A percentile compares a stretch with the other conserved stretches of the same genome.
These are phyloP conservation scores for Boletellus deceptivus DNA, from an alignment of 1,284 basidiomycete genomes.

Conservation along the genomic window DNA sequence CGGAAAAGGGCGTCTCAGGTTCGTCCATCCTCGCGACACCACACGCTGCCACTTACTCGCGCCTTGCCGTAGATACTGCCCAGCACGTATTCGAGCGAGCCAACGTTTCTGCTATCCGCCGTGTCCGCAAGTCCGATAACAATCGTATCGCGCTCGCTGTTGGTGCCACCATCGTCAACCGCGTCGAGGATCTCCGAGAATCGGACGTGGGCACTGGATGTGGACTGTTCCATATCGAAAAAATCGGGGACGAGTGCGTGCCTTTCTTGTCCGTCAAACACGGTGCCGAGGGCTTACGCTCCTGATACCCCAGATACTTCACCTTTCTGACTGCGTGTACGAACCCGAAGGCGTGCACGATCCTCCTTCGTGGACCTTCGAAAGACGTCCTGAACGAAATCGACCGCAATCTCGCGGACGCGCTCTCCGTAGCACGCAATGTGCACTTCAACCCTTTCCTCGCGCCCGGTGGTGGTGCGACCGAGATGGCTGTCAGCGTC, in stretches of 20 bases:
- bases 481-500: constrained; percentile 96
- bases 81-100: constrained; percentile 91
- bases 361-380: constrained; percentile 95
- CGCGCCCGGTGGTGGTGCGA: constrained; percentile 93
- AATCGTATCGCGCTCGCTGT: constrained; percentile 96
- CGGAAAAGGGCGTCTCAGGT: constrained; percentile 98
- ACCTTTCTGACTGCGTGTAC: constrained; percentile 93
- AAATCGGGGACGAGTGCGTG: constrained; percentile 90
- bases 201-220: constrained; percentile 90
- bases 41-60: not conserved
- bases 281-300: not conserved
- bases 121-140: constrained; percentile 98
- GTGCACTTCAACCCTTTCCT: constrained; percentile 94
- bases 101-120: constrained; percentile 89
- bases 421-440: constrained; percentile 96
- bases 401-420: constrained; percentile 95
- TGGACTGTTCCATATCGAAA: constrained; percentile 94
- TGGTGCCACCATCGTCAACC: constrained; percentile 96
- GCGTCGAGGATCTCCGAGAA: constrained; percentile 92
- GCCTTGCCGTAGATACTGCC: constrained; percentile 68
- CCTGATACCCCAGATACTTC: constrained; percentile 71
- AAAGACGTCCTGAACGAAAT: constrained; percentile 99
- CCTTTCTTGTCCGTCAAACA: not conserved
- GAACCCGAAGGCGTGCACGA: constrained; percentile 96
- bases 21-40: constrained; percentile 18